These are phyloP conservation scores for Chrysoporthe cubensis DNA, from an alignment of 2,329 filamentous ascomycete genomes.

Conservation along the genomic window DNA sequence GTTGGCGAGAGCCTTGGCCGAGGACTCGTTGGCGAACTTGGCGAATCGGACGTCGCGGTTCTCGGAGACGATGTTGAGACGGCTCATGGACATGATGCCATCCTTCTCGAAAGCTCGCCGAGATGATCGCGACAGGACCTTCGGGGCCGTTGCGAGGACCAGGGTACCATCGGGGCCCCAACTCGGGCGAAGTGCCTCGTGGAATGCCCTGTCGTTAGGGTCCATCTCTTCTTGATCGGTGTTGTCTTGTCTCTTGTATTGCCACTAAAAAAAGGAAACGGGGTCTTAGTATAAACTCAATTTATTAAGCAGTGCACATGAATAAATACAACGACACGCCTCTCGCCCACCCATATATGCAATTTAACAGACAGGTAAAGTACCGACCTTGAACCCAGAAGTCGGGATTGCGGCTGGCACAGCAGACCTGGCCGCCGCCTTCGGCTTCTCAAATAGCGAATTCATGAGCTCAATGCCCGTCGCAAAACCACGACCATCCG, in stretches of 20 bases:
- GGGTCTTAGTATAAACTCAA: conserved; percentile 49
- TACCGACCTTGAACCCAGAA: conserved; percentile 89
- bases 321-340: conserved; percentile 35
- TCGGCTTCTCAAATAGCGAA: conserved; percentile 80
- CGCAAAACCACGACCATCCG: conserved; percentile 69
- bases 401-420: conserved; percentile 54
- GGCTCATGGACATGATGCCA: conserved; percentile 57
- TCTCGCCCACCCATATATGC: conserved; percentile 35
- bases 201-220: conserved; percentile 68
- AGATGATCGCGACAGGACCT: conserved; percentile 26
- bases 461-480: conserved; percentile 97
- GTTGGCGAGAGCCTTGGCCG: conserved; percentile 55
- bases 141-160: conserved; percentile 44
- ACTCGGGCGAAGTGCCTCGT: conserved; percentile 74
- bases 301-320: conserved; percentile 39
- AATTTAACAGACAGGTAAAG: conserved; percentile 44
- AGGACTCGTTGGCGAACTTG: conserved; percentile 62
- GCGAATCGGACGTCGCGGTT: conserved; percentile 67
- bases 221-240: conserved; percentile 66
- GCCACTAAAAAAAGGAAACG: conserved; percentile 67
- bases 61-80: conserved; percentile 64
- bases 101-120: conserved; percentile 40
- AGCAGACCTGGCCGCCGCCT: conserved; percentile 56
- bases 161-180: conserved; percentile 79
- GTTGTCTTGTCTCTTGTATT: conserved; percentile 80